Evolutionary conservation across 306 rosid genomes (phyloP).

Genomic region (Albizia julibrissin): DNA sequence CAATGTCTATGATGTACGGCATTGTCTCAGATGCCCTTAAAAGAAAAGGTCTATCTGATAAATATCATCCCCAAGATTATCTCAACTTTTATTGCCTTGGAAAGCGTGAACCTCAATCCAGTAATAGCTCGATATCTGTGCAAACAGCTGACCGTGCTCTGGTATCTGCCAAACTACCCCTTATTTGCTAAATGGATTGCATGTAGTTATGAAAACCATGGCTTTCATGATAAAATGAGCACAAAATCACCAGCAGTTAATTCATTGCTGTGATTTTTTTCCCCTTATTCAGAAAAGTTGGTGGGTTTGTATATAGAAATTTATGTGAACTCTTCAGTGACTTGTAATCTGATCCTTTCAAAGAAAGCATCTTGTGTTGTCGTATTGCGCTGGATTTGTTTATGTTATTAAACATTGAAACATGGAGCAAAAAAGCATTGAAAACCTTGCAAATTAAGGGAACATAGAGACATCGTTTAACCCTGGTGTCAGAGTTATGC

Average conservation of each 20-base stretch:
- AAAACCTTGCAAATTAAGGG: neutral
- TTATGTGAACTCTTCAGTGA: neutral
- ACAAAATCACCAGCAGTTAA: neutral
- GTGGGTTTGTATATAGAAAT: neutral
- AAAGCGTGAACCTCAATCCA: slow-evolving; percentile 46
- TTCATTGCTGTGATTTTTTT: neutral
- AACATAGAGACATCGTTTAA: neutral
- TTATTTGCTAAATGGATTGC: slow-evolving; percentile 8
- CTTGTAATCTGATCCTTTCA: neutral
- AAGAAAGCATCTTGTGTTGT: neutral
- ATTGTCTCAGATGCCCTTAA: slow-evolving; percentile 56
- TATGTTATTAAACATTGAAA: neutral
- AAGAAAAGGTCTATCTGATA: slow-evolving; percentile 50
- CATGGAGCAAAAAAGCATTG: neutral
- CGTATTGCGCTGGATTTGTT: neutral
- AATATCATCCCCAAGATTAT: slow-evolving; percentile 64
- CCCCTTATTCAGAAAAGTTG: neutral
- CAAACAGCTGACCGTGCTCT: slow-evolving; percentile 47
- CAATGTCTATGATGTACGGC: slow-evolving; percentile 78
- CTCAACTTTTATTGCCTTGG: slow-evolving; percentile 77
- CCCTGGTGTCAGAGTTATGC: neutral
- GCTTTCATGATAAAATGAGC: neutral
- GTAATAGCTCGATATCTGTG: neutral
- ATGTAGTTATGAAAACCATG: neutral
- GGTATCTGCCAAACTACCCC: slow-evolving; percentile 47